A percentile compares a stretch with the other conserved stretches of the same genome.
Conservation (phyloP, 495 filamentous ascomycete genomes). For the Lophiotrema nucula region DNA sequence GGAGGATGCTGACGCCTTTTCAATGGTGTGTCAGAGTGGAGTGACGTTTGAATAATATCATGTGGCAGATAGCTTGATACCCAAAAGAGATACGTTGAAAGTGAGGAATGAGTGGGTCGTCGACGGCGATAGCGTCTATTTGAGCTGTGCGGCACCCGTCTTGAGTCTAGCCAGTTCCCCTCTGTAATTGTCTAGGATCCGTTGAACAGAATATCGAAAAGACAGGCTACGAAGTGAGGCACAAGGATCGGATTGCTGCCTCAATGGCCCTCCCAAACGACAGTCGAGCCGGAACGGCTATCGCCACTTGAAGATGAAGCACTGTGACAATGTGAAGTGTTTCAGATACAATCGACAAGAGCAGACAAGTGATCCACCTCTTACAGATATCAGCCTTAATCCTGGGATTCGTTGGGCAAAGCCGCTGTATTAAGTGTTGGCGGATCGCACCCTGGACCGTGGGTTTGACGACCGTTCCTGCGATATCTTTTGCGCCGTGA, state of each 20-base stretch:
- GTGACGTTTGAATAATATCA: background rate
- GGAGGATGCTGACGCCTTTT: slow-evolving; percentile 1
- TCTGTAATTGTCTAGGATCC: background rate
- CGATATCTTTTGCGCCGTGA: slow-evolving; percentile 19
- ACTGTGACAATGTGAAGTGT: slow-evolving; percentile 16
- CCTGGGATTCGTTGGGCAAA: slow-evolving; percentile 23
- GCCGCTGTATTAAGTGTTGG: slow-evolving; percentile 29
- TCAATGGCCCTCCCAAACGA: slow-evolving; percentile 12
- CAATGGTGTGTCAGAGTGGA: background rate
- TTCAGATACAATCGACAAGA: slow-evolving; percentile 29
- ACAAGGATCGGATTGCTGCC: slow-evolving; percentile 9
- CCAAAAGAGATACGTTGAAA: background rate
- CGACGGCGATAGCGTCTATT: background rate
- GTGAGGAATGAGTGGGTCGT: background rate
- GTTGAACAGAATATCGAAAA: slow-evolving; percentile 4
- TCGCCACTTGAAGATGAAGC: slow-evolving; percentile 15
- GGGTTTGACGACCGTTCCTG: slow-evolving; percentile 15
- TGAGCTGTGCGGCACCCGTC: slow-evolving; percentile 6
- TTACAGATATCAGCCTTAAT: slow-evolving; percentile 28
- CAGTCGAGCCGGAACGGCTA: slow-evolving; percentile 8
- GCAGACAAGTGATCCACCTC: background rate
- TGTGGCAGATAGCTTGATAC: background rate
- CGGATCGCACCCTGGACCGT: slow-evolving; percentile 30
- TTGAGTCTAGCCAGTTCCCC: background rate
- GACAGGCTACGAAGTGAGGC: slow-evolving; percentile 1